Evolutionary conservation across 192 early-diverging fungal species (phyloP).

Genomic region (Umbelopsis vinacea): DNA sequence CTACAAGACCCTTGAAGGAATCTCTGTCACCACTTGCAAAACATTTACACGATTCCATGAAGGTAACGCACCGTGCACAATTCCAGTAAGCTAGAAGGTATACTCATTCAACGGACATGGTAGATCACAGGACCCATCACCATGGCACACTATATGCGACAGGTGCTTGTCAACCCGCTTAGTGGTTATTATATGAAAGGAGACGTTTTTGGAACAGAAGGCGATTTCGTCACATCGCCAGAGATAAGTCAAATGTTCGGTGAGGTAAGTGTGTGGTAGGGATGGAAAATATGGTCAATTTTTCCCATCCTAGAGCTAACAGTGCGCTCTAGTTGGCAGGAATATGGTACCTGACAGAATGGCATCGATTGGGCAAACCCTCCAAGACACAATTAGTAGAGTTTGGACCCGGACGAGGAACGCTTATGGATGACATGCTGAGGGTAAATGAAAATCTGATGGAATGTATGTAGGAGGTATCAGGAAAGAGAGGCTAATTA

Average conservation of each 20-base stretch:
- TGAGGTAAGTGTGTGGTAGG: slow-evolving; percentile 56
- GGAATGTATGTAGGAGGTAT: too few species aligned
- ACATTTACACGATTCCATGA: slow-evolving; percentile 63
- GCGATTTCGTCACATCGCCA: slow-evolving; percentile 96
- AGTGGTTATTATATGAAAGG: slow-evolving; percentile 94
- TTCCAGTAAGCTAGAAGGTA: too few species aligned
- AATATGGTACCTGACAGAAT: slow-evolving; percentile 87
- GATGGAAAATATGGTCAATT: background rate
- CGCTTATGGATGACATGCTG: slow-evolving; percentile 91
- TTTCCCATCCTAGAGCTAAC: background rate
- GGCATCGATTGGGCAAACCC: slow-evolving; percentile 73
- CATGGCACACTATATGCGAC: slow-evolving; percentile 86
- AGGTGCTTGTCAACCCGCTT: slow-evolving; percentile 82
- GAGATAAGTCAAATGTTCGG: slow-evolving; percentile 99
- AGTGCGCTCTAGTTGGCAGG: slow-evolving; percentile 64
- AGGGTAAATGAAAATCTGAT: slow-evolving; percentile 52
- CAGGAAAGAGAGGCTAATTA: too few species aligned
- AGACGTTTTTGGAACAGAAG: slow-evolving; percentile 87
- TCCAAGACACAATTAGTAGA: slow-evolving; percentile 65
- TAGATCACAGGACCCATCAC: slow-evolving; percentile 75
- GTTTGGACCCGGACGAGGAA: slow-evolving; percentile 94
- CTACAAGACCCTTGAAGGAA: slow-evolving; percentile 43
- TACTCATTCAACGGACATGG: too few species aligned
- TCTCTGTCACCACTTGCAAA: slow-evolving; percentile 57
- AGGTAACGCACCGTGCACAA: slow-evolving; percentile 29